Percentiles rank a stretch among this genome's conserved stretches.
Evolutionary conservation across 1,139 yeast species (phyloP).

Genomic region (Candida pseudoviswanathii): DNA sequence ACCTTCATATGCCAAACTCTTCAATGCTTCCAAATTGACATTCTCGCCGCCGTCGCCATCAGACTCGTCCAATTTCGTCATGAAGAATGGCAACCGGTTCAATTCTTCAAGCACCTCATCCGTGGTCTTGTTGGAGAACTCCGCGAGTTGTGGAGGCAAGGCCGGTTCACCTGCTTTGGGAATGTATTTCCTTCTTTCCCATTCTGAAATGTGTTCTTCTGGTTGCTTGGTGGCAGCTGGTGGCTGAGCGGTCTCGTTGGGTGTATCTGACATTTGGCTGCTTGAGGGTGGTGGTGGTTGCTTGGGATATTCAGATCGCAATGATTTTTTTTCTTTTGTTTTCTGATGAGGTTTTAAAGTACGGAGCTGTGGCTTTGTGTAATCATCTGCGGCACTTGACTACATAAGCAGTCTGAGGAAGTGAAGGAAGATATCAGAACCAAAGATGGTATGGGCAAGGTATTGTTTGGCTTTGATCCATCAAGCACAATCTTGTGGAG

Average conservation of each 20-base stretch:
- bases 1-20: conserved; percentile 92
- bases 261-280: background rate
- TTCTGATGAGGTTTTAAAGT: background rate
- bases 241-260: background rate
- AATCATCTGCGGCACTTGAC: background rate
- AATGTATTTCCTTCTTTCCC: conserved; percentile 59
- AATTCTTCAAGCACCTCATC: conserved; percentile 81
- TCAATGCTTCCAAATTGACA: conserved; percentile 78
- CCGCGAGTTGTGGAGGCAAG: conserved; percentile 80
- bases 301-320: background rate
- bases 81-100: conserved; percentile 88
- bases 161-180: conserved; percentile 81
- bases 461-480: too few species aligned
- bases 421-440: too few species aligned
- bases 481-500: too few species aligned
- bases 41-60: conserved; percentile 82
- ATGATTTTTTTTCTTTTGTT: background rate
- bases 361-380: background rate
- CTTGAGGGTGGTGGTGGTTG: background rate
- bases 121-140: conserved; percentile 62
- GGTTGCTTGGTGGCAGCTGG: background rate
- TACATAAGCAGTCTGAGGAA: background rate
- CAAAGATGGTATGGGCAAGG: too few species aligned
- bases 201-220: conserved; percentile 33
- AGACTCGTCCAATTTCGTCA: conserved; percentile 81